These are phyloP conservation scores for Melocanna baccifera DNA, from an alignment of 176 grass and related monocot genomes.

Conservation along the genomic window DNA sequence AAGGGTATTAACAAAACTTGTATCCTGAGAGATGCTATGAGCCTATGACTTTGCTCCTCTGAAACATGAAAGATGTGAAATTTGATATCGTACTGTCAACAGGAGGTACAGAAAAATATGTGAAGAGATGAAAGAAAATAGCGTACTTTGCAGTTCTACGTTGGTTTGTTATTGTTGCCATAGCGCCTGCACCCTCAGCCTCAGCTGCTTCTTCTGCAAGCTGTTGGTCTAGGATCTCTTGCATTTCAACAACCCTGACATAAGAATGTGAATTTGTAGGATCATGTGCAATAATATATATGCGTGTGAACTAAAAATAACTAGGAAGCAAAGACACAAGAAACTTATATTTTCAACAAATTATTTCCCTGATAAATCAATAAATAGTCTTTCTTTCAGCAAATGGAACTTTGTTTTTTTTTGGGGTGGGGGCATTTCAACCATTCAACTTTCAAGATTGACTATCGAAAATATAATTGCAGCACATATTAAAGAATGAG, in stretches of 20 bases:
- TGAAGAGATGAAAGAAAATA: conserved; percentile 13
- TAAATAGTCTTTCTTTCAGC: not conserved
- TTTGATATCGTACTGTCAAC: conserved; percentile 16
- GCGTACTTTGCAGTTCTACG: conserved; percentile 85
- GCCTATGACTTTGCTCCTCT: conserved; percentile 5
- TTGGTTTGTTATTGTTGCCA: conserved; percentile 86
- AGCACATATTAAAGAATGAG: conserved; percentile 27
- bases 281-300: conserved; percentile 20
- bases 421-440: not conserved
- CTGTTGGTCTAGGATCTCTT: conserved; percentile 99
- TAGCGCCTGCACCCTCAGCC: conserved; percentile 81
- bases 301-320: not conserved
- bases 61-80: conserved; percentile 19
- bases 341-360: not conserved
- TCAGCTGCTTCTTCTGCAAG: conserved; percentile 97
- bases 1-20: conserved; percentile 11
- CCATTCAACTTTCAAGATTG: not conserved
- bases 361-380: conserved; percentile 9
- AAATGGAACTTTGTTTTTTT: no score
- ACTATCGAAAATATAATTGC: conserved; percentile 21
- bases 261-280: conserved; percentile 35
- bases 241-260: conserved; percentile 97
- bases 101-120: not conserved
- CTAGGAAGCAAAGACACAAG: not conserved
- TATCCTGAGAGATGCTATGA: conserved; percentile 22